These are phyloP conservation scores for Trichoderma citrinoviride DNA, from an alignment of 2,329 filamentous ascomycete genomes.

Conservation along the genomic window DNA sequence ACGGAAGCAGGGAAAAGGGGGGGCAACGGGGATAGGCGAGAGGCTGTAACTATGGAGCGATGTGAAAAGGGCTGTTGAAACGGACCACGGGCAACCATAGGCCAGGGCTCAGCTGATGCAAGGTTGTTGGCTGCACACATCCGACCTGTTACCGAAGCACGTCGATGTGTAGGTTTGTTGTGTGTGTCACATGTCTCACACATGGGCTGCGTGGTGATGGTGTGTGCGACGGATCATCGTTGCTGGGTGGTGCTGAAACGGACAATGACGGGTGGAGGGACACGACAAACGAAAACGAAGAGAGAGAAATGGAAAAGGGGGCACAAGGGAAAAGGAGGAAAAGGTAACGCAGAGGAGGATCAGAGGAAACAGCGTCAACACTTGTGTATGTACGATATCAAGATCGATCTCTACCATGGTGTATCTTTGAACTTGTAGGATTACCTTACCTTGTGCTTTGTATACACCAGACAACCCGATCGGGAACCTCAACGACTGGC, in stretches of 20 bases:
- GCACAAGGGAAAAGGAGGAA: not conserved
- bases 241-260: not conserved
- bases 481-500: not conserved
- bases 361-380: not conserved
- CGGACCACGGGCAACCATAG: not conserved
- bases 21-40: not conserved
- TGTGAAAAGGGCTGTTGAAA: not conserved
- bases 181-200: conserved; percentile 13
- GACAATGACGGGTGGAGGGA: not conserved
- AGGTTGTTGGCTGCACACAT: not conserved
- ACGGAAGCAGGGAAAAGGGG: not conserved
- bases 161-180: not conserved
- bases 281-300: not conserved
- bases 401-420: not conserved
- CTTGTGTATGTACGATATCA: conserved; percentile 2
- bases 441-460: too few relatives aligned
- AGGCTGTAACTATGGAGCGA: not conserved
- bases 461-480: not conserved
- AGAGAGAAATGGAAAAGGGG: not conserved
- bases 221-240: not conserved
- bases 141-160: not conserved
- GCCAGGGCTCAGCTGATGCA: conserved; percentile 9
- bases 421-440: too few relatives aligned
- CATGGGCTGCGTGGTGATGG: not conserved
- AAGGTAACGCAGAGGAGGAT: not conserved